Evolutionary conservation across 192 early-diverging fungal species (phyloP).

Genomic region (Globomyces pollinis-pini): DNA sequence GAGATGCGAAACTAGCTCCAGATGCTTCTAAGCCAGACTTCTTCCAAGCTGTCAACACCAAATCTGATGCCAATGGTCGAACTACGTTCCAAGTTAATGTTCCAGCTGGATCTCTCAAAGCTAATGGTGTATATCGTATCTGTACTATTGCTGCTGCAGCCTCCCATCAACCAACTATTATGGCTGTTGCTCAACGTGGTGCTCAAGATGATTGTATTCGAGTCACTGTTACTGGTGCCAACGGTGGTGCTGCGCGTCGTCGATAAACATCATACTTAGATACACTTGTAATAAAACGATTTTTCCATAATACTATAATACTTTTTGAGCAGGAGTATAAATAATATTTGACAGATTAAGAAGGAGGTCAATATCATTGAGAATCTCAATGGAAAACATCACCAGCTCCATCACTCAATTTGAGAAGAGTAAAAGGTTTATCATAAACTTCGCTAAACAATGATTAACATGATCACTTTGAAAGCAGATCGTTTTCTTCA

Average conservation of each 20-base stretch:
- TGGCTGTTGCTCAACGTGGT: conserved; percentile 40
- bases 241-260: not conserved
- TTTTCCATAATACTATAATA: not conserved
- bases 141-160: conserved; percentile 23
- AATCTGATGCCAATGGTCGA: conserved; percentile 12
- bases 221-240: conserved; percentile 11
- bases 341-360: not conserved
- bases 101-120: conserved; percentile 25
- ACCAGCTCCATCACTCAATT: too few species aligned
- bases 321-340: not conserved
- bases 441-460: not conserved
- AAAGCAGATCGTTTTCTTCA: too few species aligned
- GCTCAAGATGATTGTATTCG: conserved; percentile 39
- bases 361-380: too few species aligned
- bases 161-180: conserved; percentile 27
- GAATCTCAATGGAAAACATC: too few species aligned
- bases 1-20: conserved; percentile 9
- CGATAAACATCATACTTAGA: not conserved
- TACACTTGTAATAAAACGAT: not conserved
- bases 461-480: too few species aligned
- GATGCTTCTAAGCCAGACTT: conserved; percentile 11
- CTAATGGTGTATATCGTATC: conserved; percentile 16
- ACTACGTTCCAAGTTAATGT: conserved; percentile 19
- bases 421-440: not conserved
- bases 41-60: conserved; percentile 22